These are phyloP conservation scores for Gossypium lobatum DNA, from an alignment of 441 rosid genomes.

Conservation along the genomic window DNA sequence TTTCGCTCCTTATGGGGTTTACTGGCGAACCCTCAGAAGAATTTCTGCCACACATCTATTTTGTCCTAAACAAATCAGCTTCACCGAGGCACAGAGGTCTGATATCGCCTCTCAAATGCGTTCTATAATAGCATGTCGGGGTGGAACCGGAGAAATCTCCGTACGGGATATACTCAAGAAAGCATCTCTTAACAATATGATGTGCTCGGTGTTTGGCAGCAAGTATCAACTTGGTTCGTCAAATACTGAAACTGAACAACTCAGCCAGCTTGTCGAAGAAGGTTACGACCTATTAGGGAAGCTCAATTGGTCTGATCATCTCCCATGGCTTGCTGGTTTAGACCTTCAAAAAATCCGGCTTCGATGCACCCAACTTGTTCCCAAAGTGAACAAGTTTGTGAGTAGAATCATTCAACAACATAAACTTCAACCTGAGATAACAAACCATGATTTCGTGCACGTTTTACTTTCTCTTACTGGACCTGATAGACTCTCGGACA, in stretches of 20 bases:
- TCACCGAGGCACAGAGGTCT: constrained; percentile 29
- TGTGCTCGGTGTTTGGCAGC: constrained; percentile 51
- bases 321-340: constrained; percentile 42
- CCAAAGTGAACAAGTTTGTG: constrained; percentile 47
- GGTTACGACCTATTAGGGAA: constrained; percentile 51
- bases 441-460: constrained; percentile 39
- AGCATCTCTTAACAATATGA: constrained; percentile 60
- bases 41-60: constrained; percentile 64
- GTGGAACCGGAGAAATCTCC: constrained; percentile 3
- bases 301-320: constrained; percentile 56
- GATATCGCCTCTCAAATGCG: constrained; percentile 40
- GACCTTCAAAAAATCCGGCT: constrained; percentile 41
- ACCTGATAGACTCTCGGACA: constrained; percentile 31
- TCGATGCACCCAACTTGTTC: constrained; percentile 42
- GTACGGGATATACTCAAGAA: constrained; percentile 34
- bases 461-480: constrained; percentile 44
- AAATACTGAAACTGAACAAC: constrained; percentile 26
- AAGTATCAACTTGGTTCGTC: constrained; percentile 24
- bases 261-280: constrained; percentile 39
- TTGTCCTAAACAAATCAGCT: constrained; percentile 56
- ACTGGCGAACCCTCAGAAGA: constrained; percentile 70
- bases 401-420: constrained; percentile 42
- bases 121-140: constrained; percentile 24
- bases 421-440: constrained; percentile 11
- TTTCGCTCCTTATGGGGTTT: constrained; percentile 66